These are phyloP conservation scores for Endotrypanum monterogeii DNA, from an alignment of 208 protist species.

Conservation along the genomic window DNA sequence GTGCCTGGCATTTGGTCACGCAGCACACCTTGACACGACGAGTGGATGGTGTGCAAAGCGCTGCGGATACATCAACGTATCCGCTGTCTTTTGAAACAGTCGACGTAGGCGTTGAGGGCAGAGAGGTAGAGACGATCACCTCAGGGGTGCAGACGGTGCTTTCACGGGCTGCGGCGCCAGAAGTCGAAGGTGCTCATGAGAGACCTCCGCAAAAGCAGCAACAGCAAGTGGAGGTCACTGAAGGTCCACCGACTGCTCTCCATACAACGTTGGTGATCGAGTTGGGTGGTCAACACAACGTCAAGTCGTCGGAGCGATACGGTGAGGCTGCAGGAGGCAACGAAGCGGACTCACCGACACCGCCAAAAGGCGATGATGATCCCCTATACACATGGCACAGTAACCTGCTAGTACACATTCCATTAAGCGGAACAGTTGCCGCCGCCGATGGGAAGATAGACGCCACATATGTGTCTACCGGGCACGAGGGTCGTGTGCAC, in stretches of 20 bases:
- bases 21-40: background rate
- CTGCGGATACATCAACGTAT: background rate
- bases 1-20: background rate
- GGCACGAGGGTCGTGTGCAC: conserved; percentile 21
- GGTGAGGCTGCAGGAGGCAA: background rate
- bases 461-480: conserved; percentile 2
- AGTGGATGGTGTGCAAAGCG: background rate
- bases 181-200: background rate
- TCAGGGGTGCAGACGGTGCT: background rate
- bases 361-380: background rate
- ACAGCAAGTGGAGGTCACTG: background rate
- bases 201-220: background rate
- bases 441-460: background rate
- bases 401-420: conserved; percentile 12
- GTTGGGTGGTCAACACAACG: conserved; percentile 4
- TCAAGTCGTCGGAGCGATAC: conserved; percentile 11
- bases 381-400: background rate
- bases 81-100: background rate
- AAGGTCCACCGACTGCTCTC: background rate
- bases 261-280: background rate
- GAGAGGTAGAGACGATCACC: background rate
- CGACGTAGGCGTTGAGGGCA: background rate
- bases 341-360: background rate
- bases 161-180: background rate
- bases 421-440: background rate